Conservation (phyloP, 2,329 filamentous ascomycete genomes). For the Coniella lustricola region DNA sequence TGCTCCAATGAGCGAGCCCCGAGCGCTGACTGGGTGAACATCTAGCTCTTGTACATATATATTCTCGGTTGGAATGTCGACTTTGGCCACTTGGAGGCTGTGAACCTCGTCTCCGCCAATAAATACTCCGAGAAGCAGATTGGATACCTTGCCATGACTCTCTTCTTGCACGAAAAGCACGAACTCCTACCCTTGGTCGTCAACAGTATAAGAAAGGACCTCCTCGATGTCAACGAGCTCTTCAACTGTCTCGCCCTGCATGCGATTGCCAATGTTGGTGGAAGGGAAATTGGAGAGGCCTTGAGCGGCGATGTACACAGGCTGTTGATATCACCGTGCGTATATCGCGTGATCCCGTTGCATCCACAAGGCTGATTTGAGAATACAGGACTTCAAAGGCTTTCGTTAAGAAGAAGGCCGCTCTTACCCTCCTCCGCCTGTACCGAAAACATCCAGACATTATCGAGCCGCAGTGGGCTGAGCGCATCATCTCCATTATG, state of each 20-base stretch:
- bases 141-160: conserved; percentile 91
- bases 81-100: conserved; percentile 95
- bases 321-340: conserved; percentile 87
- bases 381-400: conserved; percentile 64
- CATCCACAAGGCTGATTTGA: conserved; percentile 1
- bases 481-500: conserved; percentile 98
- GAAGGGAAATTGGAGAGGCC: conserved; percentile 94
- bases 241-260: conserved; percentile 96
- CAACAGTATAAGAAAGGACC: conserved; percentile 95
- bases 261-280: conserved; percentile 95
- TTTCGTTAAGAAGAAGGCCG: conserved; percentile 99
- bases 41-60: conserved; percentile 87
- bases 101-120: conserved; percentile 91
- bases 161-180: conserved; percentile 96
- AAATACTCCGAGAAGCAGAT: conserved; percentile 99
- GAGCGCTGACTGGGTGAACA: conserved; percentile 15
- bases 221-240: conserved; percentile 90
- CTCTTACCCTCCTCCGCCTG: conserved; percentile 81
- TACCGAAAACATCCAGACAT: conserved; percentile 94
- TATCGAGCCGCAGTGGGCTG: conserved; percentile 93
- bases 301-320: conserved; percentile 87
- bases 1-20: background rate
- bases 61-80: conserved; percentile 99
- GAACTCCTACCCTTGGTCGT: conserved; percentile 93
- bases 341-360: background rate